Evolutionary conservation across 352 stramenopile species (phyloP).

Genomic region (Globisporangium nagaii): DNA sequence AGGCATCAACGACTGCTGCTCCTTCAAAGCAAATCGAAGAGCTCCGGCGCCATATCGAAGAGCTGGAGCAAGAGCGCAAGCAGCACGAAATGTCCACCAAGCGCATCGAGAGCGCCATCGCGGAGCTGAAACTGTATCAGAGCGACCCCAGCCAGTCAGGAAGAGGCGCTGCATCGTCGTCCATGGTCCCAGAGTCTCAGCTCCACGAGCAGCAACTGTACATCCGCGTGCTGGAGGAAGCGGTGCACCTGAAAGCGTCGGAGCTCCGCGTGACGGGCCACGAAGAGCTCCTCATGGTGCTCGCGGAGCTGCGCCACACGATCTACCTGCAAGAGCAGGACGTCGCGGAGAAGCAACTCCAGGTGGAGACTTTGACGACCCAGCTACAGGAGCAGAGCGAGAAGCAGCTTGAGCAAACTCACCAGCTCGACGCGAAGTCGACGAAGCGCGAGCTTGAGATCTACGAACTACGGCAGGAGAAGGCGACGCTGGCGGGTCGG

Average conservation of each 20-base stretch:
- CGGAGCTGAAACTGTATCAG: constrained; percentile 34
- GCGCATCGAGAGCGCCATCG: constrained; percentile 29
- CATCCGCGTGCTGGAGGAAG: constrained; percentile 75
- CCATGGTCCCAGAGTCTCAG: not conserved
- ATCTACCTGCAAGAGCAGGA: constrained; percentile 71
- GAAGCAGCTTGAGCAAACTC: constrained; percentile 13
- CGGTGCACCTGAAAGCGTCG: constrained; percentile 60
- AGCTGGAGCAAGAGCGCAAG: constrained; percentile 37
- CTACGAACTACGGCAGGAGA: constrained; percentile 19
- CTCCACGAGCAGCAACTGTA: constrained; percentile 52
- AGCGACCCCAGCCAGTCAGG: no score
- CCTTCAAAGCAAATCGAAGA: constrained; percentile 23
- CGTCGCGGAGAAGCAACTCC: constrained; percentile 21
- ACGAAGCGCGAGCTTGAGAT: constrained; percentile 16
- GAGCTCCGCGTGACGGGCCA: constrained; percentile 67
- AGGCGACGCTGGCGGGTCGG: constrained; percentile 20
- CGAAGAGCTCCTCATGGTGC: constrained; percentile 68
- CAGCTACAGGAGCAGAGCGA: constrained; percentile 25
- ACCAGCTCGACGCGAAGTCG: constrained; percentile 13
- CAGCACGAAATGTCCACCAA: constrained; percentile 27
- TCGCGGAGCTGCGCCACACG: constrained; percentile 71
- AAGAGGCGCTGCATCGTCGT: no score
- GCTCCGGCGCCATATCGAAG: constrained; percentile 30
- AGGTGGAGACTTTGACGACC: constrained; percentile 6
- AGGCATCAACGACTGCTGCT: not conserved